Base-by-base conservation (phyloP, 1,139 yeast genomes). In the Sporopachydermia cereana region DNA sequence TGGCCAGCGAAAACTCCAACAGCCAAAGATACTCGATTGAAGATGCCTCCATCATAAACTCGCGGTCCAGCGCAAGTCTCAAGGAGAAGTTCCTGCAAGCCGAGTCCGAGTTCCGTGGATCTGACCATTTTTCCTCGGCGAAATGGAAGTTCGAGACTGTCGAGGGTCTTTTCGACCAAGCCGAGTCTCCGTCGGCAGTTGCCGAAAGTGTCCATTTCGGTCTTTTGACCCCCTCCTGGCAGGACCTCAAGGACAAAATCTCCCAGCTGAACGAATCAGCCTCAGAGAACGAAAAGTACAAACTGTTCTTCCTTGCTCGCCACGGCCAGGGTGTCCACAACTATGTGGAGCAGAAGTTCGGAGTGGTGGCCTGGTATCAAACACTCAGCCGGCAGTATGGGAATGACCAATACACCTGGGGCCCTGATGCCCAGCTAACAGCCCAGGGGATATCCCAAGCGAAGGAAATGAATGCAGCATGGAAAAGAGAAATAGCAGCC, bases 261-360 rank as follows among this genome's bases (percentile, higher is more conserved):
- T 49, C 58, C 0, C 48, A 57, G 5, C 59, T 77, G 49, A 75
- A 76, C 50, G 50, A 49, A 1, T 24, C 51, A 2, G 65, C 71
- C 2, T 58, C 55, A 1, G 53, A 53, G 1, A 63, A 69, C 45
- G 70, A 61, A 29, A 56, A 56, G 21, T 77, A 79, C 58, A 81
- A 80, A 57, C 57, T 82, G 41, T 51, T 82, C 3, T 70, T 77
- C 45, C 63, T 80, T 45, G 88, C 84, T 1, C 68, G 94, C 48
- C 93, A 84, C 55, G 93, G 93, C 4, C 84, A 83, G 60, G 93
- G 93, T 0, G 76, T 67, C 60, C 91, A 83, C 56, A 84, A 84
- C 53, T 63, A 71, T 21, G 84, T 80, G 1, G 73, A 74, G 43
- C 64, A 63, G 24, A 71, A 72, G 49, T 79, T 78, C 56, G 82